phyloP scores from a whole-genome alignment of 129 eudicot genomes.

The carrot (Daucus carota) region DH1_v3.0 NC_030383.2:10017501-10018000 shows the following conservation, averaged over 20 bases:
- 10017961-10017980: slow-evolving; percentile 87
- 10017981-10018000: slow-evolving; percentile 28
- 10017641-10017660: slow-evolving; percentile 60
- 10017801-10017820: slow-evolving; percentile 49
- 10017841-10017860: slow-evolving; percentile 83
- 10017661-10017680: slow-evolving; percentile 37
- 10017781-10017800: slow-evolving; percentile 29
- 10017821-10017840: slow-evolving; percentile 47
- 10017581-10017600: background rate
- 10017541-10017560: background rate
- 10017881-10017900: slow-evolving; percentile 93
- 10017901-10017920: slow-evolving; percentile 95
- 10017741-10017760: slow-evolving; percentile 18
- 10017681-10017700: slow-evolving; percentile 17
- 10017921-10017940: slow-evolving; percentile 86
- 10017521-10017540: background rate
- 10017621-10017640: slow-evolving; percentile 61
- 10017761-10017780: slow-evolving; percentile 11
- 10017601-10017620: background rate
- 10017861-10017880: slow-evolving; percentile 96
- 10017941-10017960: slow-evolving; percentile 87
- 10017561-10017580: background rate
- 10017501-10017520: too few relatives aligned
- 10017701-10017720: slow-evolving; percentile 21
- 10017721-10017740: slow-evolving; percentile 20